Conservation (phyloP, 345 rosid species). For the Balakata baccata region DNA sequence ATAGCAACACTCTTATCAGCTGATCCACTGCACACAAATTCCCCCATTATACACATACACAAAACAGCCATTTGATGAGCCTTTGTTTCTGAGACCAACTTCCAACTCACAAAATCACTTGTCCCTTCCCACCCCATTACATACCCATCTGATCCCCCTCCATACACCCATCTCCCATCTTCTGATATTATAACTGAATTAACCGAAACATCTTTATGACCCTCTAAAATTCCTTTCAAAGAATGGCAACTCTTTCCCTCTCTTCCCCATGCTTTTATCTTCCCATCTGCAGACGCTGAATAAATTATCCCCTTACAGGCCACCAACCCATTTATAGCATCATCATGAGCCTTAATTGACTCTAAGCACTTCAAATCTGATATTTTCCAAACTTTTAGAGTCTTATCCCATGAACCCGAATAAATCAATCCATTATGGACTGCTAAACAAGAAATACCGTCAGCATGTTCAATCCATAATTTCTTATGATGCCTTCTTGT, state of each 20-base stretch:
- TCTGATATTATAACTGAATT: constrained; percentile 32
- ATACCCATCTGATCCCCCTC: constrained; percentile 36
- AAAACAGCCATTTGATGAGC: constrained; percentile 33
- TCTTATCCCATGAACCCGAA: constrained; percentile 38
- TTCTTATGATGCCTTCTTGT: constrained; percentile 34
- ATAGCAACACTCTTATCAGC: constrained; percentile 34
- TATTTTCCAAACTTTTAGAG: constrained; percentile 29
- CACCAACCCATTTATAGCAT: constrained; percentile 31
- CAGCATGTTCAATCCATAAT: constrained; percentile 33
- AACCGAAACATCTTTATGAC: constrained; percentile 34
- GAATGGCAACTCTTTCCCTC: constrained; percentile 22
- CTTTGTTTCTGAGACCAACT: constrained; percentile 46
- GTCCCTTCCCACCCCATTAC: constrained; percentile 30
- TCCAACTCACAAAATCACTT: constrained; percentile 23
- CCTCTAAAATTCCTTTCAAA: constrained; percentile 61
- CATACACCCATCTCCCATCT: constrained; percentile 36
- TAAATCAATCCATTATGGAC: constrained; percentile 21
- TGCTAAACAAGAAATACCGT: constrained; percentile 29
- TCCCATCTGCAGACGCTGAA: constrained; percentile 37
- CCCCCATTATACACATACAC: constrained; percentile 26
- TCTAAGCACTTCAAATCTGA: constrained; percentile 35
- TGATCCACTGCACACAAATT: constrained; percentile 29
- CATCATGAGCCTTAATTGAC: constrained; percentile 37
- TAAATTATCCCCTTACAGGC: constrained; percentile 22
- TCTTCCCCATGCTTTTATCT: constrained; percentile 29